Base-by-base conservation (phyloP, 2,329 filamentous ascomycete genomes). In the Phialocephala sp. region DNA sequence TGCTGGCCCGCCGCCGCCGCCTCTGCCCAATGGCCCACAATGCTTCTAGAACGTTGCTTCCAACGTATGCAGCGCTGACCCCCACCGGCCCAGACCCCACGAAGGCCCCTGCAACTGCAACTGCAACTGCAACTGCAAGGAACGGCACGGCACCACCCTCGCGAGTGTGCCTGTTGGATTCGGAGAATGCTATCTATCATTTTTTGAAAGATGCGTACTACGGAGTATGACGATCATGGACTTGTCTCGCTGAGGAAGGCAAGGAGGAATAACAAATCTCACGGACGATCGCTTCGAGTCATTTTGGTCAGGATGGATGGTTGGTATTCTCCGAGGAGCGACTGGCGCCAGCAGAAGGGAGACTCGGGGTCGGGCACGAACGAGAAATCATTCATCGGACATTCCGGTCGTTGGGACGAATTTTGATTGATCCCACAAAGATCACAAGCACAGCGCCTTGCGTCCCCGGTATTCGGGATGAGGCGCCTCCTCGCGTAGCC, bases 11-110 rank as follows among this genome's bases (percentile, higher is more conserved):
- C 20, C 3, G 45, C 11, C 47, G 24, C 9, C 22, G 20, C 47
- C 20, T 22, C 4, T n/a, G 27, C 27, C 55, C 55, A 57, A 57
- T 57, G 9, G 32, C 39, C 55, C 35, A 37, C 55, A 57, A 57
- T 20, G 18, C 32, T 57, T 57, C 55, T 57, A 57, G 55, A 57
- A 57, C 55, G 35, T 57, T 57, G 2, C 24, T 55, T 39, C 50
- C 50, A 50, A n/a, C 43, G 43, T 11, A 50, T 50, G 45, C 45
- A 50, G 4, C 45, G 45, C 18, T n/a, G n/a, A 22, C 50, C 50
- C 50, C 50, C 50, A 54, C 50, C 18, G 27, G 32, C 50, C 45
- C 45, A 50, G 8, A 50, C 50, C 50, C 50, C 50, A 54, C 50
- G 50, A 27, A 32, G 4, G 14, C 11, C 12, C 50, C 50, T n/a